Conservation (phyloP, 345 rosid species). For the Iberis pinnata region DNA sequence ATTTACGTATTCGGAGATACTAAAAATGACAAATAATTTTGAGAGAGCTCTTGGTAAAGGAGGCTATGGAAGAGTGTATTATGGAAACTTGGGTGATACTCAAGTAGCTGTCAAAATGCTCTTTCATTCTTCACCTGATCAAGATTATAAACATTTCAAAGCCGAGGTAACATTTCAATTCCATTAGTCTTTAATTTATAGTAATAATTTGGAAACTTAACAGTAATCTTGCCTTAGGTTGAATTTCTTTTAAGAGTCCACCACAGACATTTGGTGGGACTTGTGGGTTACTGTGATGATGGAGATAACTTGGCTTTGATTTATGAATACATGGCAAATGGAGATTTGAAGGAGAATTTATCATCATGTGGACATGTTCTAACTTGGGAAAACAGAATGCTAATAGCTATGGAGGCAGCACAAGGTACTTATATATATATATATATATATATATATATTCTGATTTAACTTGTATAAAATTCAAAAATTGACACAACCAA, state of each 20-base stretch:
- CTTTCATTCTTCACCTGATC: constrained; percentile 26
- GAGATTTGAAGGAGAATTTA: constrained; percentile 38
- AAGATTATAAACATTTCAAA: constrained; percentile 31
- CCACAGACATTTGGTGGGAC: constrained; percentile 37
- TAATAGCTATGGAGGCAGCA: constrained; percentile 47
- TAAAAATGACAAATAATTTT: no score
- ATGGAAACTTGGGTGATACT: no score
- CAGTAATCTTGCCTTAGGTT: no score
- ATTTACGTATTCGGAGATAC: constrained; percentile 26
- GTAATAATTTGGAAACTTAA: no score
- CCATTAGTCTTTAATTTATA: no score
- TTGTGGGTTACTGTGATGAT: constrained; percentile 52
- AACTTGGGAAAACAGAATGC: constrained; percentile 46
- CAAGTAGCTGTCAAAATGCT: constrained; percentile 40
- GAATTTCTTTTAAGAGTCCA: constrained; percentile 31
- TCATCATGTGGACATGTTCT: constrained; percentile 21
- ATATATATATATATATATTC: no score
- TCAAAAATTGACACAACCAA: not conserved
- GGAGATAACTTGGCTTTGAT: constrained; percentile 36
- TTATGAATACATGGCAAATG: constrained; percentile 57
- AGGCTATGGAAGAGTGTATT: no score
- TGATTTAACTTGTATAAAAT: not conserved
- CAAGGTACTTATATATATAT: constrained; percentile 36
- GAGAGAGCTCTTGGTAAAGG: no score
- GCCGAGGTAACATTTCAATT: constrained; percentile 33